Conservation (phyloP, 2,329 filamentous ascomycete species). For the Clarireedia sp. region DNA sequence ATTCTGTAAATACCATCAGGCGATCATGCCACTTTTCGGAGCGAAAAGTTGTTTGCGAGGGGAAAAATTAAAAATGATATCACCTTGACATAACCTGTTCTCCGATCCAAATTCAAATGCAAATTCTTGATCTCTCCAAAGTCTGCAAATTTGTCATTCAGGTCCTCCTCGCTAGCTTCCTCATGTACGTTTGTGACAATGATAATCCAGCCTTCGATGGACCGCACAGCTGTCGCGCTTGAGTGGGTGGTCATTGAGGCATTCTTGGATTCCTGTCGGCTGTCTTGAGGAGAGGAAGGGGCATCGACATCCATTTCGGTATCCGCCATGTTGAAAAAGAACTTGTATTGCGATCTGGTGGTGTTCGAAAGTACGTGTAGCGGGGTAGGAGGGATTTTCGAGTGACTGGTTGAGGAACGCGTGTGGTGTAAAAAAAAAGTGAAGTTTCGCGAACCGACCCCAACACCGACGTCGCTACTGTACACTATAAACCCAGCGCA, state of each 20-base stretch:
- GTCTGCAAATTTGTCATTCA: conserved; percentile 75
- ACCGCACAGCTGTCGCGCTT: conserved; percentile 73
- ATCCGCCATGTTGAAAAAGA: conserved; percentile 34
- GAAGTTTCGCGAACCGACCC: neutral
- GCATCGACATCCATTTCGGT: conserved; percentile 37
- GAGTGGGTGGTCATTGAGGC: conserved; percentile 63
- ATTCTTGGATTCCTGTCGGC: conserved; percentile 48
- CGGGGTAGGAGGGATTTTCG: too few species aligned
- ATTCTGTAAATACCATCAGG: neutral
- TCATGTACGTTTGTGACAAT: conserved; percentile 83
- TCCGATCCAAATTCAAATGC: conserved; percentile 72
- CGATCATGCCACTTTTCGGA: neutral
- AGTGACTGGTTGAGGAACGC: neutral
- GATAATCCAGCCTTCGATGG: conserved; percentile 85
- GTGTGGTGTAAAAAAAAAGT: neutral
- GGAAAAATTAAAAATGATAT: neutral
- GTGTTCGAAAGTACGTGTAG: too few species aligned
- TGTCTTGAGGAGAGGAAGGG: conserved; percentile 31
- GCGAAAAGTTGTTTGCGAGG: conserved; percentile 11
- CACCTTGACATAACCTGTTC: conserved; percentile 83
- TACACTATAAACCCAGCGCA: neutral
- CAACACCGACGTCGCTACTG: neutral
- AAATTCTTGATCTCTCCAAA: conserved; percentile 83
- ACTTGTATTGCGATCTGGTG: neutral
- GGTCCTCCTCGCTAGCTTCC: conserved; percentile 74